These are phyloP conservation scores for Debaryomyces subglobosus DNA, from an alignment of 1,139 yeast species.

Conservation along the genomic window DNA sequence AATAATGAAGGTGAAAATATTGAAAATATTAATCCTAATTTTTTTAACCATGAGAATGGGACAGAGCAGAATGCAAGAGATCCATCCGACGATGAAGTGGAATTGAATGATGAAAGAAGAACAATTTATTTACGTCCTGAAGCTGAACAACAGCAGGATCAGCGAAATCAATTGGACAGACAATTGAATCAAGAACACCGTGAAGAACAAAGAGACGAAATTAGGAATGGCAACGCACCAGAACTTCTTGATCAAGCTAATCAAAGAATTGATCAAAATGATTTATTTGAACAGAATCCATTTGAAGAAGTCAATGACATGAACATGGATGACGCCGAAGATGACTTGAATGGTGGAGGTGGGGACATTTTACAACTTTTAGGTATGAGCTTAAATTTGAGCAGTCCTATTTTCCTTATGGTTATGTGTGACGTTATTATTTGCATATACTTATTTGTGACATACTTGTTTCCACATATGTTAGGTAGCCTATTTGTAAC, in stretches of 20 bases:
- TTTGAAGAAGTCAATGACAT: slow-evolving; percentile 11
- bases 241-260: slow-evolving; percentile 8
- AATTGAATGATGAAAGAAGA: slow-evolving; percentile 10
- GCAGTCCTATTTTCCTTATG: slow-evolving; percentile 42
- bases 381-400: slow-evolving; percentile 38
- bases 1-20: slow-evolving; percentile 10
- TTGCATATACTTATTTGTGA: slow-evolving; percentile 43
- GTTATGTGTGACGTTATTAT: slow-evolving; percentile 45
- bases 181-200: background rate
- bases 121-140: slow-evolving; percentile 10
- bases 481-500: slow-evolving; percentile 42
- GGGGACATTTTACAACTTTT: slow-evolving; percentile 38
- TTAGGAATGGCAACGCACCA: slow-evolving; percentile 12
- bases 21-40: slow-evolving; percentile 1
- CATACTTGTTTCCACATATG: slow-evolving; percentile 59
- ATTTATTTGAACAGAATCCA: slow-evolving; percentile 2
- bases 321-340: slow-evolving; percentile 1
- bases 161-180: slow-evolving; percentile 1
- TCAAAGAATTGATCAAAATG: slow-evolving; percentile 16
- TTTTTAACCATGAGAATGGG: slow-evolving; percentile 10
- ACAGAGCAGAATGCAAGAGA: slow-evolving; percentile 9
- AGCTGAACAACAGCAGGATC: background rate
- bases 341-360: slow-evolving; percentile 16
- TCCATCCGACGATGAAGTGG: slow-evolving; percentile 10
- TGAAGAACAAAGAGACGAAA: slow-evolving; percentile 14